phyloP scores from a whole-genome alignment of 345 rosid species.

The Cardamine occulta region DNA sequence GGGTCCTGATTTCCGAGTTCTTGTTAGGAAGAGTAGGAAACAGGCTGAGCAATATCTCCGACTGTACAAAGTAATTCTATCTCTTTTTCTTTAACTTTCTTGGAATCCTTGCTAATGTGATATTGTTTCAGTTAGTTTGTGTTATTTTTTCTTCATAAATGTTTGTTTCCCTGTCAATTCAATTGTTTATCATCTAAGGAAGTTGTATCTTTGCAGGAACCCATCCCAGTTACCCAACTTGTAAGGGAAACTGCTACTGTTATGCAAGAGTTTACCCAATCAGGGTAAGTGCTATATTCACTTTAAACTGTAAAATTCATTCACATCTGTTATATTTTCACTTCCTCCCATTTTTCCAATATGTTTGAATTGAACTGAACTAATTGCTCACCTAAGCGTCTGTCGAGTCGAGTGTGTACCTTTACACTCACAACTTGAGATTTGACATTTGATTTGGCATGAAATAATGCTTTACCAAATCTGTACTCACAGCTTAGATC shows the following conservation, averaged over 20 bases:
- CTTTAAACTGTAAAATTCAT: background rate
- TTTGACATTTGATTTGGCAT: conserved; percentile 7
- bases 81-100: background rate
- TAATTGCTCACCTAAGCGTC: background rate
- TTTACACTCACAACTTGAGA: conserved; percentile 1
- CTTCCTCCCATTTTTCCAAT: background rate
- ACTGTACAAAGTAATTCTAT: conserved; percentile 65
- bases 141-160: background rate
- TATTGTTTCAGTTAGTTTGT: conserved; percentile 1
- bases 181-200: conserved; percentile 22
- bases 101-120: background rate
- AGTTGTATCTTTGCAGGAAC: conserved; percentile 61
- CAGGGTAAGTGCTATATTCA: conserved; percentile 57
- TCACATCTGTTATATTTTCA: background rate
- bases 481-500: background rate
- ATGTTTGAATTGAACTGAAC: background rate
- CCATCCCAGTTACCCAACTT: conserved; percentile 97
- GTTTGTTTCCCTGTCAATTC: conserved; percentile 4
- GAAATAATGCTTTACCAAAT: background rate
- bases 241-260: conserved; percentile 98
- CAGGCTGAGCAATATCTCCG: conserved; percentile 89
- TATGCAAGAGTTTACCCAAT: conserved; percentile 98
- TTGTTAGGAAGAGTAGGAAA: conserved; percentile 94
- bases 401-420: background rate
- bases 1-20: conserved; percentile 96